These are phyloP conservation scores for Lasiosphaeria hispida DNA, from an alignment of 495 filamentous ascomycete genomes.

Conservation along the genomic window DNA sequence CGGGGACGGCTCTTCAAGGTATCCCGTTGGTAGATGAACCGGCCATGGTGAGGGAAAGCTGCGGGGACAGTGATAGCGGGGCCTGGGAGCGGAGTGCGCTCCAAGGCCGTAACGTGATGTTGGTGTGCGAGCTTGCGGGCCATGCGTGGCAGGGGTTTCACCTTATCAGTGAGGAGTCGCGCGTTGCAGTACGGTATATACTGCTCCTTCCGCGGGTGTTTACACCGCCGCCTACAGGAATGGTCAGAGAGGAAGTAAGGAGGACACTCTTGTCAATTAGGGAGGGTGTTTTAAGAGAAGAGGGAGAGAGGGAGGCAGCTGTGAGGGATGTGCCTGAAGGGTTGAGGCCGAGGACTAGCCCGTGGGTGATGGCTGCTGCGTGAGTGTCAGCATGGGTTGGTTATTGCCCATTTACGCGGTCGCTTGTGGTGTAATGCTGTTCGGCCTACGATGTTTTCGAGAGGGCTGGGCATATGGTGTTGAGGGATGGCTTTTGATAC, in stretches of 20 bases:
- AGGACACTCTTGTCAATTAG: constrained; percentile 7
- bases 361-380: no score
- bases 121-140: constrained; percentile 13
- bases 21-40: constrained; percentile 8
- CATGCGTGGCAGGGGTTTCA: constrained; percentile 3
- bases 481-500: no score
- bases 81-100: constrained; percentile 11
- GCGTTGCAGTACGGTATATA: constrained; percentile 13
- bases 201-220: constrained; percentile 12
- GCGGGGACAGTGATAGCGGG: neutral
- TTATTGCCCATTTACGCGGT: no score
- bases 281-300: neutral
- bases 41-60: neutral
- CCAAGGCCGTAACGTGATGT: constrained; percentile 2
- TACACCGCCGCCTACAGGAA: constrained; percentile 9
- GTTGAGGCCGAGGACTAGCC: no score
- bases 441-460: no score
- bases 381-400: no score
- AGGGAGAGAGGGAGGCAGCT: neutral
- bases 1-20: neutral
- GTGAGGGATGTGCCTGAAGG: neutral
- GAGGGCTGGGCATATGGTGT: no score
- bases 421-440: no score
- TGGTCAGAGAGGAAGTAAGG: constrained; percentile 5
- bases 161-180: neutral